Percentiles rank a stretch among this genome's conserved stretches.
Evolutionary conservation across 306 rosid species (phyloP).

Genomic region (Dicorynia guianensis): DNA sequence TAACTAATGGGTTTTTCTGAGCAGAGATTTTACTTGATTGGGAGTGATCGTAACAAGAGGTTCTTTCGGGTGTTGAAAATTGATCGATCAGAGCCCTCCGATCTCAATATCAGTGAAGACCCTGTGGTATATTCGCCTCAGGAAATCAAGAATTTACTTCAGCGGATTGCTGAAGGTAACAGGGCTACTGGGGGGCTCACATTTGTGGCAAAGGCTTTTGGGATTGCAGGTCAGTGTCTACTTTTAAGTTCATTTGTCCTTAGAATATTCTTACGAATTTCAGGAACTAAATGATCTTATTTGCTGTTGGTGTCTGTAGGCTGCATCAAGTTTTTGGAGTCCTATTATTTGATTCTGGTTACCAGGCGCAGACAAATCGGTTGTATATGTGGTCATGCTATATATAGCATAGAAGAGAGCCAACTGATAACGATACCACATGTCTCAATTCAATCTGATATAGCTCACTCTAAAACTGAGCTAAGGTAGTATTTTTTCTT

Average conservation of each 20-base stretch:
- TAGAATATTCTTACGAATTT: neutral
- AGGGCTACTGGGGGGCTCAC: slow-evolving; percentile 85
- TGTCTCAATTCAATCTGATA: slow-evolving; percentile 77
- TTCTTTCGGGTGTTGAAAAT: slow-evolving; percentile 84
- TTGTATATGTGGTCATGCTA: slow-evolving; percentile 86
- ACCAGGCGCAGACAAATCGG: slow-evolving; percentile 95
- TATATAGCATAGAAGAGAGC: slow-evolving; percentile 82
- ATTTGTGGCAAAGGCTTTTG: slow-evolving; percentile 74
- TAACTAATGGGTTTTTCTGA: neutral
- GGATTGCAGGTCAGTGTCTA: slow-evolving; percentile 76
- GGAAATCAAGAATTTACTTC: slow-evolving; percentile 84
- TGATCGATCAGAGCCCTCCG: slow-evolving; percentile 91
- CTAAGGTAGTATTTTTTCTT: slow-evolving; percentile 55
- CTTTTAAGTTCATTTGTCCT: neutral
- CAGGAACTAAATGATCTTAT: neutral
- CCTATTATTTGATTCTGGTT: slow-evolving; percentile 86
- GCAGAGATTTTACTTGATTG: slow-evolving; percentile 82
- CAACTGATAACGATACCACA: slow-evolving; percentile 88
- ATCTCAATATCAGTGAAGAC: slow-evolving; percentile 84
- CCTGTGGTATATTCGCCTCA: slow-evolving; percentile 83
- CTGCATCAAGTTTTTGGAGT: slow-evolving; percentile 90
- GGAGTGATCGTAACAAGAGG: slow-evolving; percentile 83
- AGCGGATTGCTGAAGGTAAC: slow-evolving; percentile 86
- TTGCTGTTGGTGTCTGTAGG: slow-evolving; percentile 50
- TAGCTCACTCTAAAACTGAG: slow-evolving; percentile 91